Evolutionary conservation across 2,329 filamentous ascomycete species (phyloP).

Genomic region (Cladosporium sp.): DNA sequence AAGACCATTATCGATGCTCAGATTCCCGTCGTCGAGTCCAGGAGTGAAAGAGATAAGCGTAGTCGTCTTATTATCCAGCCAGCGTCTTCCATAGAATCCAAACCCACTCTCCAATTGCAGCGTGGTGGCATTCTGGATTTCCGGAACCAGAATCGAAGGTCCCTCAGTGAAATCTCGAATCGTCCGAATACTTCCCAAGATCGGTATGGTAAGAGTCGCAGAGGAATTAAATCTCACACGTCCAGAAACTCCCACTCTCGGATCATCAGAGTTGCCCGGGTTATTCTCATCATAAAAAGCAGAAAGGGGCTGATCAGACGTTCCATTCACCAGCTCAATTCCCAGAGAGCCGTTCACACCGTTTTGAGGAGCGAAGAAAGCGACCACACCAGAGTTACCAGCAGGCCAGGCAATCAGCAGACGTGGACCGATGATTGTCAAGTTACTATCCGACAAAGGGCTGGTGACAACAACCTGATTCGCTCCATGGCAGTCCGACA

Average conservation of each 20-base stretch:
- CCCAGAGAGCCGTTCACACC: slow-evolving; percentile 51
- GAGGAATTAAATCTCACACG: slow-evolving; percentile 55
- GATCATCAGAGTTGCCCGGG: slow-evolving; percentile 26
- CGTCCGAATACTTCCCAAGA: slow-evolving; percentile 58
- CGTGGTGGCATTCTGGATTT: slow-evolving; percentile 52
- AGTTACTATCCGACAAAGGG: slow-evolving; percentile 49
- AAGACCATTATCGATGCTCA: slow-evolving; percentile 40
- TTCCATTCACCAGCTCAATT: slow-evolving; percentile 50
- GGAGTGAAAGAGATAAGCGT: slow-evolving; percentile 49
- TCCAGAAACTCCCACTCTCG: slow-evolving; percentile 48
- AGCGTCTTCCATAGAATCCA: slow-evolving; percentile 48
- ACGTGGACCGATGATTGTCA: slow-evolving; percentile 53
- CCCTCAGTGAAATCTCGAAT: slow-evolving; percentile 62
- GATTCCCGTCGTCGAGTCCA: slow-evolving; percentile 23
- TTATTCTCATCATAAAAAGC: slow-evolving; percentile 38
- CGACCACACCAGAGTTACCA: slow-evolving; percentile 57
- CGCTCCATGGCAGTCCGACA: slow-evolving; percentile 58
- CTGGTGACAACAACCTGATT: slow-evolving; percentile 59
- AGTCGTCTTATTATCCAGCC: slow-evolving; percentile 59
- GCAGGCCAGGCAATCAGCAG: slow-evolving; percentile 58
- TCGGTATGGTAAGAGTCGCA: slow-evolving; percentile 50
- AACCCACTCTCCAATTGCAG: slow-evolving; percentile 40
- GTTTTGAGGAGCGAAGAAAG: slow-evolving; percentile 53
- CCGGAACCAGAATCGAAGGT: slow-evolving; percentile 45
- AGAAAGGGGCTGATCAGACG: slow-evolving; percentile 41